Percentiles rank a stretch among this genome's conserved stretches.
These are phyloP conservation scores for Oryza australiensis DNA, from an alignment of 176 grass and related monocot genomes.

Conservation along the genomic window DNA sequence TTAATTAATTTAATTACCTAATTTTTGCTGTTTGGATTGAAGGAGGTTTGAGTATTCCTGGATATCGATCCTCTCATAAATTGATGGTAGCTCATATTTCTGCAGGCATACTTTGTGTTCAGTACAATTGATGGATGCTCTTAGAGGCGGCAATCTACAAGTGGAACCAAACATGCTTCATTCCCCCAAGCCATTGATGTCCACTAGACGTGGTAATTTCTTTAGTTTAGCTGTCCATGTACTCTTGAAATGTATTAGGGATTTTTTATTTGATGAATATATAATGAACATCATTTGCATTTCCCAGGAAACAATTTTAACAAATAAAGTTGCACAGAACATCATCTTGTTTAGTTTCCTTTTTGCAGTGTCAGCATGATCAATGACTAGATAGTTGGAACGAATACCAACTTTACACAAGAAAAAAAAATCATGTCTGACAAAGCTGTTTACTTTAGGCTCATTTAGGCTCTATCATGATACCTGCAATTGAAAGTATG, in stretches of 20 bases:
- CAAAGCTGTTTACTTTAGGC: background rate
- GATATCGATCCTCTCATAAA: background rate
- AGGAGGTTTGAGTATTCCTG: background rate
- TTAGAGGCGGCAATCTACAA: constrained; percentile 48
- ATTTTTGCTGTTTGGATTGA: background rate
- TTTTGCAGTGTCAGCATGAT: background rate
- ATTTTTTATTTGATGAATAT: constrained; percentile 17
- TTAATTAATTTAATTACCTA: background rate
- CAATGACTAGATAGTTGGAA: background rate
- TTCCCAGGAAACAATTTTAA: background rate
- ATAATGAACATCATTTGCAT: background rate
- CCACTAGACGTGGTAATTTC: constrained; percentile 47
- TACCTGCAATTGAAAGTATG: constrained; percentile 4
- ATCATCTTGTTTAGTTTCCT: background rate
- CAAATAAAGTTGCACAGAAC: background rate
- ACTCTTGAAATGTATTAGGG: background rate
- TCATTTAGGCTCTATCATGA: background rate
- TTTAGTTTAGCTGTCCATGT: background rate
- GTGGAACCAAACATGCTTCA: constrained; percentile 28
- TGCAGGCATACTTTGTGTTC: constrained; percentile 38
- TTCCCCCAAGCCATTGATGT: constrained; percentile 26
- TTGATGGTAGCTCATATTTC: constrained; percentile 20
- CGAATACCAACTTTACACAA: background rate
- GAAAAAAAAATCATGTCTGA: background rate
- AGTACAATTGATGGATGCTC: constrained; percentile 39